Conservation (phyloP, 768 basidiomycete genomes). For the Pleurotus platypus region DNA sequence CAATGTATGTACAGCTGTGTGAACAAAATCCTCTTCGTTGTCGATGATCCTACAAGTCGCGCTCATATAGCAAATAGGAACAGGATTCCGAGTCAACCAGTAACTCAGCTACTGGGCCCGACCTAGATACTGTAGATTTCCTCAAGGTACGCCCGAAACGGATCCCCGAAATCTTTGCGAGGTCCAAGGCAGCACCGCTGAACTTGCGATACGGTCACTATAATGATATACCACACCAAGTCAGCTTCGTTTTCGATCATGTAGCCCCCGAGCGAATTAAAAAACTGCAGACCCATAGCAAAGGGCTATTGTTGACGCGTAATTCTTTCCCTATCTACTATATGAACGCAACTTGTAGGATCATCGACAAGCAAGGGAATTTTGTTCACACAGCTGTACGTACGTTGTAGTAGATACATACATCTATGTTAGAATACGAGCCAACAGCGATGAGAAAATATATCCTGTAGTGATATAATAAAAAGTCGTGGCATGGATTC, state of each 20-base stretch:
- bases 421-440: not conserved
- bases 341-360: too few relatives aligned
- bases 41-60: too few relatives aligned
- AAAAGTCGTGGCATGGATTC: not conserved
- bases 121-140: not conserved
- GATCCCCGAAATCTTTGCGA: not conserved
- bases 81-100: too few relatives aligned
- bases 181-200: not conserved
- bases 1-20: not conserved
- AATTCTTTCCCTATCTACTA: too few relatives aligned
- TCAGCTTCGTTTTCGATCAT: not conserved
- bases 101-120: too few relatives aligned
- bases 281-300: not conserved
- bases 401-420: not conserved
- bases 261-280: not conserved
- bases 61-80: too few relatives aligned
- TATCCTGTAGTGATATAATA: constrained; percentile 3
- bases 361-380: too few relatives aligned
- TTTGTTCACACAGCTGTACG: not conserved
- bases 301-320: not conserved
- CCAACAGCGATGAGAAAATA: not conserved
- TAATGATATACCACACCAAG: not conserved
- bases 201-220: not conserved
- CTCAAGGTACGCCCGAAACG: not conserved
- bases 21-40: too few relatives aligned